Evolutionary conservation across 768 basidiomycete species (phyloP), one percentile per base, ranked within the genome.

Genomic region (Termitomyces sp.): DNA sequence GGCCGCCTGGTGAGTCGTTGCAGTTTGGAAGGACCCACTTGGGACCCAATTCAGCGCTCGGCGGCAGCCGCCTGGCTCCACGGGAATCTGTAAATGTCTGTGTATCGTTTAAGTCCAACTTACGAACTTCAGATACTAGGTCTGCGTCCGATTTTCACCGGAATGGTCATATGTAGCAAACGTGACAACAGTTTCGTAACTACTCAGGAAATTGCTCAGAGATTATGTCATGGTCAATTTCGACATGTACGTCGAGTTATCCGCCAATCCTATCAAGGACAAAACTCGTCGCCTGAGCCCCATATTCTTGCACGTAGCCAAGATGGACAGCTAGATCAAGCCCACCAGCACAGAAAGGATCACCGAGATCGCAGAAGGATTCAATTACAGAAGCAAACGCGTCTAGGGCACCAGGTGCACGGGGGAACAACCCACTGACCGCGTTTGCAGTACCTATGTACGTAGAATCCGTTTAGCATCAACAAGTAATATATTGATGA

Each of bases 331-430:
- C 24, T 4, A 63, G 20, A 32, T 65, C 53, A 16, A 55, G 3
- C 5, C 70, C 70, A n/a, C 64, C 66, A 42, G 67, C 70, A 42
- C 70, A 71, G 62, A 69, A 71, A 4, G 65, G 64, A 57, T 71
- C 70, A 30, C 65, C 65, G 26, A 64, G 52, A 34, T 70, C 69
- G 57, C 70, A 71, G 60, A 63, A 71, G 7, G 60, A 61, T 24
- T 53, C 48, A 24, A 61, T 58, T 24, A 50, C 49, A 10, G 60
- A 58, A 8, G 48, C 60, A 20, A 55, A 61, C 20, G 40, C 46
- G 8, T 61, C 44, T 18, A 61, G 27, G 12, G 60, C 53, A 4
- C 57, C 57, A 39, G 46, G 47, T 18, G 36, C 34, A 51, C 60
- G 60, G 39, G 60, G 52, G 47, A 58, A 61, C 20, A 61, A 48